These are phyloP conservation scores for Cenchrus purpureus DNA, from an alignment of 176 grass and related monocot species.

Conservation along the genomic window DNA sequence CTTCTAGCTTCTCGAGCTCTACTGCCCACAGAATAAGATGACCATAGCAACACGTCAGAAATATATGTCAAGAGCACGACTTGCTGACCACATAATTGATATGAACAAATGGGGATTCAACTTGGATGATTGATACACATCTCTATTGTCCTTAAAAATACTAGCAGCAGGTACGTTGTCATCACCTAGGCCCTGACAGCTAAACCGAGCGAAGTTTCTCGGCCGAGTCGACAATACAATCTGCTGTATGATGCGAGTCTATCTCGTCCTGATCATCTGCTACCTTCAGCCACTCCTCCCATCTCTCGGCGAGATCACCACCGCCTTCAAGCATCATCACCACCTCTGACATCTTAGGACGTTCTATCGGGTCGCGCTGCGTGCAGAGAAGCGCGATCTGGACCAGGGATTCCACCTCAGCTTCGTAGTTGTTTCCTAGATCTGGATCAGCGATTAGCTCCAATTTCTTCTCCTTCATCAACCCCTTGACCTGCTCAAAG, in stretches of 20 bases:
- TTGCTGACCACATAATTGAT: slow-evolving; percentile 32
- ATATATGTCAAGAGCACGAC: neutral
- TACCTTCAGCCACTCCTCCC: slow-evolving; percentile 74
- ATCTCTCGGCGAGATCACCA: slow-evolving; percentile 57
- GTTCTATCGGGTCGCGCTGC: slow-evolving; percentile 61
- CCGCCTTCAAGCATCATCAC: slow-evolving; percentile 80
- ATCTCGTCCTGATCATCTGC: slow-evolving; percentile 66
- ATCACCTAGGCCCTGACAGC: slow-evolving; percentile 73
- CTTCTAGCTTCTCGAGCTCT: neutral
- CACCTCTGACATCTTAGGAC: slow-evolving; percentile 82
- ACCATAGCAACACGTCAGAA: neutral
- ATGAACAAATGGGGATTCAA: slow-evolving; percentile 59
- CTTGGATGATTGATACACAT: slow-evolving; percentile 39
- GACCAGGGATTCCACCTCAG: slow-evolving; percentile 69
- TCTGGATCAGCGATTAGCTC: slow-evolving; percentile 65
- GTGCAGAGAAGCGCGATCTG: slow-evolving; percentile 77
- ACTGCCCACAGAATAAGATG: neutral
- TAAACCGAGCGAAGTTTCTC: slow-evolving; percentile 61
- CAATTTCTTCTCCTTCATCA: slow-evolving; percentile 65
- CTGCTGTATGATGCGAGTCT: slow-evolving; percentile 43
- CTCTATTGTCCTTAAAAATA: slow-evolving; percentile 49
- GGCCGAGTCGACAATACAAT: slow-evolving; percentile 64
- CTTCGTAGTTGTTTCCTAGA: slow-evolving; percentile 58
- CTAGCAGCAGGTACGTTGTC: slow-evolving; percentile 17
- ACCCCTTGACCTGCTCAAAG: slow-evolving; percentile 66